phyloP scores from a whole-genome alignment of 768 basidiomycete genomes.

The Boletus rufocinnamomeus region DNA sequence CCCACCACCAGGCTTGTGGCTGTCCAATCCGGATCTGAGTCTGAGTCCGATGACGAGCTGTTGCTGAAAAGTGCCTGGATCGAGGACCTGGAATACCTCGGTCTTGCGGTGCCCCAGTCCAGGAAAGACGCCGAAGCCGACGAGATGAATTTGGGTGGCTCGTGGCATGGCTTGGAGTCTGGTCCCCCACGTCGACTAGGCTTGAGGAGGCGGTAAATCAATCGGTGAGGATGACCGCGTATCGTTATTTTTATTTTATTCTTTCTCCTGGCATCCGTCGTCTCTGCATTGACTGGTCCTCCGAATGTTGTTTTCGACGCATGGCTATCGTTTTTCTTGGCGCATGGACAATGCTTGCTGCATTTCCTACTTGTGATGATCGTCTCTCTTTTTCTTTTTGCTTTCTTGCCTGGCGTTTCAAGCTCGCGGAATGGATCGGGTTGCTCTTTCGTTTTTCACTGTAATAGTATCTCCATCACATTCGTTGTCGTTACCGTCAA shows the following conservation, averaged over 20 bases:
- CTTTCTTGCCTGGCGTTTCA: not conserved
- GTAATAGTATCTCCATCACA: not conserved
- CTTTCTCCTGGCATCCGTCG: not conserved
- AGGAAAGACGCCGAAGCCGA: constrained; percentile 15
- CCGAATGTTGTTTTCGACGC: not conserved
- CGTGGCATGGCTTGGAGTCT: constrained; percentile 10
- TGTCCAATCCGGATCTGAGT: constrained; percentile 8
- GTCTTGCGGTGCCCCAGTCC: constrained; percentile 6
- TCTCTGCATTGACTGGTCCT: not conserved
- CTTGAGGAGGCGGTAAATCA: constrained; percentile 13
- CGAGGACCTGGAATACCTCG: constrained; percentile 28
- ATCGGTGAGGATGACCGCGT: not conserved
- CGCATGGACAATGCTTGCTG: constrained; percentile 6
- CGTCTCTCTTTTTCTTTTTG: not conserved
- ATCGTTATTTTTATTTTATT: not conserved
- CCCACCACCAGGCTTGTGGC: no score
- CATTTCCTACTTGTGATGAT: not conserved
- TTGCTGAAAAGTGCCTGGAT: constrained; percentile 22
- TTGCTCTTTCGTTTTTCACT: not conserved
- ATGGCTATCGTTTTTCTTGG: constrained; percentile 8
- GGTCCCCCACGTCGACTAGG: constrained; percentile 11
- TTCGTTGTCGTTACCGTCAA: not conserved
- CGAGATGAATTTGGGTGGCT: constrained; percentile 33
- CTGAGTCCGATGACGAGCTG: constrained; percentile 30
- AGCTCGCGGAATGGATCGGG: not conserved